phyloP scores from a whole-genome alignment of 2,329 filamentous ascomycete species.

The Exophiala calicioides region DNA sequence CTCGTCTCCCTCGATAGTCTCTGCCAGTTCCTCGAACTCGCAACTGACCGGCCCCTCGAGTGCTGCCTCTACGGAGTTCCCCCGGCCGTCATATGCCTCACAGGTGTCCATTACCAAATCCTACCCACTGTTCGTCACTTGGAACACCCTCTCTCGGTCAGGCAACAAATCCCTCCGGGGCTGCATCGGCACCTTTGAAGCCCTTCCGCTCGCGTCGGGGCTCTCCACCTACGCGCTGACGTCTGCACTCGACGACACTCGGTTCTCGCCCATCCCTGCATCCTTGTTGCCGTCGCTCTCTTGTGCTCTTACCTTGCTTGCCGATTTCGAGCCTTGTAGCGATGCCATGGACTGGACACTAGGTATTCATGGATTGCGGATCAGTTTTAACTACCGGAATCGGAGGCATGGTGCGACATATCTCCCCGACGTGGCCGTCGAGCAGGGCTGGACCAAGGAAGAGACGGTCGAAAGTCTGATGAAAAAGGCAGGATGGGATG shows the following conservation, averaged over 20 bases:
- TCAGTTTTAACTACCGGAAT: constrained; percentile 69
- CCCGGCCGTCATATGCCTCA: constrained; percentile 44
- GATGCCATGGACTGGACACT: constrained; percentile 82
- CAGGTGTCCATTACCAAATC: constrained; percentile 43
- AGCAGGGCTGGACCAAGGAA: constrained; percentile 95
- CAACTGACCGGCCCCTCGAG: constrained; percentile 45
- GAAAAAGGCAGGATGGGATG: constrained; percentile 91
- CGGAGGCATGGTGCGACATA: constrained; percentile 83
- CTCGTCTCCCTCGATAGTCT: constrained; percentile 43
- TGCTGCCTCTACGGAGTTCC: constrained; percentile 49
- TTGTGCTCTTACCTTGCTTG: constrained; percentile 75
- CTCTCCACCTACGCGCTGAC: constrained; percentile 80
- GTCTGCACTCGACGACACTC: constrained; percentile 67
- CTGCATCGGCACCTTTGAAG: constrained; percentile 93
- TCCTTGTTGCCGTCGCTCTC: constrained; percentile 50
- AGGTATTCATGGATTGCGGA: constrained; percentile 81
- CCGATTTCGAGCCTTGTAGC: constrained; percentile 75
- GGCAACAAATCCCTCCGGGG: constrained; percentile 74
- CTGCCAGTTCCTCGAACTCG: constrained; percentile 50
- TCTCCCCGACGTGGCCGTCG: constrained; percentile 82
- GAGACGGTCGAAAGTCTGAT: constrained; percentile 87
- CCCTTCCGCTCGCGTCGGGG: constrained; percentile 70
- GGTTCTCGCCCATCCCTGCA: constrained; percentile 59
- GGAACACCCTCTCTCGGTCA: constrained; percentile 71
- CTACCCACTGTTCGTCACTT: constrained; percentile 88